Conservation (phyloP, 495 filamentous ascomycete species). For the Ascobolus immersus region DNA sequence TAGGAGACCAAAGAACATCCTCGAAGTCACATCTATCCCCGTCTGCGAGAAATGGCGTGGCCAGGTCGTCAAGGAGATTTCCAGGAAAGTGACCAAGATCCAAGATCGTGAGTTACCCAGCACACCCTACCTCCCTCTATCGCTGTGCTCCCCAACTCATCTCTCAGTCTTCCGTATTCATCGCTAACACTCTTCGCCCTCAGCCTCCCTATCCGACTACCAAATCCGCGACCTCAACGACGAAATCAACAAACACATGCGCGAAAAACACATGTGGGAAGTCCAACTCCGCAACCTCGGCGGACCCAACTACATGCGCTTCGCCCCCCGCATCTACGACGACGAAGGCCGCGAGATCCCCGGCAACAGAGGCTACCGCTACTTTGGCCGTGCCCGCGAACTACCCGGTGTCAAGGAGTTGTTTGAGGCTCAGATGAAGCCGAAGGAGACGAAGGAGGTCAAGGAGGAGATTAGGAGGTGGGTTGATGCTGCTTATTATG, state of each 20-base stretch:
- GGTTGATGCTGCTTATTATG: conserved; percentile 89
- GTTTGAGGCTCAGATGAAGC: conserved; percentile 50
- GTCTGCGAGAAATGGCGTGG: conserved; percentile 93
- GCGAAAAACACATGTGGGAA: conserved; percentile 97
- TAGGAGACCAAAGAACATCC: conserved; percentile 57
- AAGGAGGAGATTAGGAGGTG: conserved; percentile 45
- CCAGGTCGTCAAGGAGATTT: conserved; percentile 90
- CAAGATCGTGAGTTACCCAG: conserved; percentile 32
- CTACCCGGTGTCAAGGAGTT: conserved; percentile 90
- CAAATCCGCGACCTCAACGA: conserved; percentile 96
- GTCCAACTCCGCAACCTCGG: conserved; percentile 81
- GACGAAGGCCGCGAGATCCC: conserved; percentile 78
- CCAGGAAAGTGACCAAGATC: conserved; percentile 83
- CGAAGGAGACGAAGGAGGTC: conserved; percentile 30
- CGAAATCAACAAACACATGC: conserved; percentile 97
- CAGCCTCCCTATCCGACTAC: conserved; percentile 54
- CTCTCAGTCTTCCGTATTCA: background rate
- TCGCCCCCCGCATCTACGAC: conserved; percentile 57
- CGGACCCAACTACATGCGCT: conserved; percentile 96
- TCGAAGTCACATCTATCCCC: conserved; percentile 56
- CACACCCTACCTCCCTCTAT: background rate
- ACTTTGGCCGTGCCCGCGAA: conserved; percentile 77
- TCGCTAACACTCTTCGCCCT: background rate
- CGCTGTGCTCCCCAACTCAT: background rate
- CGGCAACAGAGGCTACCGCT: conserved; percentile 33